Base-by-base conservation (phyloP, 2,329 filamentous ascomycete species). In the Graphilbum fragrans region DNA sequence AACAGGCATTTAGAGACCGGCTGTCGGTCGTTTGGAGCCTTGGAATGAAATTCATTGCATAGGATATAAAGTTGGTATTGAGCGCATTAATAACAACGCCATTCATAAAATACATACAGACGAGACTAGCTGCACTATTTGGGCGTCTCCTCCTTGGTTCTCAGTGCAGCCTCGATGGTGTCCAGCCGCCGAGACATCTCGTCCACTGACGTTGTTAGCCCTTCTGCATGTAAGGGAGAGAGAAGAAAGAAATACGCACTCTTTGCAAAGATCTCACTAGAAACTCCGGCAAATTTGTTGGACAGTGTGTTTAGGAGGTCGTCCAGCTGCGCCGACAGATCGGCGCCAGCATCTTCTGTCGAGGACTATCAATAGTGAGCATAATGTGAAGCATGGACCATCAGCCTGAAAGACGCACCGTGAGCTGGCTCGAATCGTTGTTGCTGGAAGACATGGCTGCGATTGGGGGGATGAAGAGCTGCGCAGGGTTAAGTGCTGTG, bases 131-230 rank as follows among this genome's bases (percentile, higher is more conserved):
- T 31, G 23, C 38, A 46, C 42, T 39, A 27, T 41, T 51, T 51
- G 12, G 48, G 42, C 8, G 27, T 38, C 16, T 53, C 54, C 19
- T 67, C 59, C 50, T 69, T 75, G 44, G 66, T 71, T 32, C 75
- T 69, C 35, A 93, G 67, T 14, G 80, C 79, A 20, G 81, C 69
- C 58, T 93, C 88, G 11, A 95, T 70, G 44, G 80, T 86, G 56
- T 95, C 88, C 19, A 95, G 65, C 21, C 88, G 77, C 46, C 82
- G 72, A 14, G 85, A 83, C 87, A 95, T 94, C 48, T 94, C 87
- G 55, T 94, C 88, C 83, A 95, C 87, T 94, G 46, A 14, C 9
- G 37, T n/a, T 20, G 37, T 44, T 6, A 39, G 35, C 2, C 9
- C 2, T 6, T 18, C 7, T 22, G 7, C 10, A 17, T 19, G 6